Evolutionary conservation across 23 red algal species (phyloP).

Genomic region (Agarophyton chilense): DNA sequence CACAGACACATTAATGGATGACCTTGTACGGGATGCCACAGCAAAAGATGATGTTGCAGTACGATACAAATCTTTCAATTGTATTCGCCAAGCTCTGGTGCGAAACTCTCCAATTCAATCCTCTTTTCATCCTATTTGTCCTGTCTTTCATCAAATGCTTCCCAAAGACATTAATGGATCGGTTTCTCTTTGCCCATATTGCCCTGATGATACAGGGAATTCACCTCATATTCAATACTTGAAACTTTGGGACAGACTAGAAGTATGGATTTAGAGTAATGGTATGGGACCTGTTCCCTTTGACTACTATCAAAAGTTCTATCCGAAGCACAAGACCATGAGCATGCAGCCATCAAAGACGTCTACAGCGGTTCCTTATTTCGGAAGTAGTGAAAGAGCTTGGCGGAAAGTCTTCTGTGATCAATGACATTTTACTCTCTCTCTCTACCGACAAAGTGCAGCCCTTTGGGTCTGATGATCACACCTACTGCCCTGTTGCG

Average conservation of each 20-base stretch:
- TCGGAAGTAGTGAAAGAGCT: not conserved
- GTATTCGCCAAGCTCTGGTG: too few species aligned
- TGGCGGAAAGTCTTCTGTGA: not conserved
- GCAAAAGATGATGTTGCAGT: too few species aligned
- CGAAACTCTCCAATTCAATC: too few species aligned
- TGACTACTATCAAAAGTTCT: not conserved
- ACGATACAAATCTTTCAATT: too few species aligned
- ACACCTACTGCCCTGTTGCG: conserved; percentile 3
- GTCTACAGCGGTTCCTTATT: not conserved
- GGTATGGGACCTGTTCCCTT: not conserved
- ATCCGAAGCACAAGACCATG: not conserved
- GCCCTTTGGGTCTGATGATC: not conserved
- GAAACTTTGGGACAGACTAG: not conserved
- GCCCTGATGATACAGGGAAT: not conserved
- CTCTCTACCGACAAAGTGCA: conserved; percentile 6
- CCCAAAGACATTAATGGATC: not conserved
- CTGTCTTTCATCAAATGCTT: not conserved
- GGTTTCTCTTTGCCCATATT: not conserved
- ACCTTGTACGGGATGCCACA: too few species aligned
- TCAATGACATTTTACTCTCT: conserved; percentile 30
- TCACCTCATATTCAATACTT: not conserved
- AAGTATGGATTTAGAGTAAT: not conserved
- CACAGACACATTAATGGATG: too few species aligned
- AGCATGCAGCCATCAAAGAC: not conserved
- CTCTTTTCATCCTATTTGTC: not conserved